A percentile compares a stretch with the other conserved stretches of the same genome.
phyloP scores from a whole-genome alignment of 75 land plant species.

The Cupressus sempervirens region DNA sequence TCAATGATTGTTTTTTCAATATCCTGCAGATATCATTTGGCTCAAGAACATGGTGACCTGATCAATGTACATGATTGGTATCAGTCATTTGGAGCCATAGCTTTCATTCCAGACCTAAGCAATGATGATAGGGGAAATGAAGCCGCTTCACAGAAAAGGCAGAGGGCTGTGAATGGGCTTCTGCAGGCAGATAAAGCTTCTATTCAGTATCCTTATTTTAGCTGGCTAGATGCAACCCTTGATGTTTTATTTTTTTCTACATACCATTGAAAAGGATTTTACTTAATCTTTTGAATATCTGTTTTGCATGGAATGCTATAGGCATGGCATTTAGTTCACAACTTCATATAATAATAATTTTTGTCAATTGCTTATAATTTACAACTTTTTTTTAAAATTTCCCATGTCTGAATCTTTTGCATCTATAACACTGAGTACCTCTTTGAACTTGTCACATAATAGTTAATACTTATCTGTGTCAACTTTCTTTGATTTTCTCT shows the following conservation, averaged over 20 bases:
- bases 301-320: background rate
- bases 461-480: no score
- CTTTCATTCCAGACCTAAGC: slow-evolving; percentile 12
- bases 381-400: no score
- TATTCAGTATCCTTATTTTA: slow-evolving; percentile 70
- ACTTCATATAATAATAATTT: no score
- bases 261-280: background rate
- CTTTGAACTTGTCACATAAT: no score
- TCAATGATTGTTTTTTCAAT: background rate
- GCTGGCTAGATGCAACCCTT: background rate
- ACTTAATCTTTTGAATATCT: background rate
- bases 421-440: no score
- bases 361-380: no score
- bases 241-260: background rate
- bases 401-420: no score
- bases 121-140: slow-evolving; percentile 17
- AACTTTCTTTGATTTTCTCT: no score
- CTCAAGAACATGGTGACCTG: slow-evolving; percentile 85
- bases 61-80: slow-evolving; percentile 92
- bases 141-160: slow-evolving; percentile 34
- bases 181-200: slow-evolving; percentile 34
- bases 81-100: slow-evolving; percentile 60
- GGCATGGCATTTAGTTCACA: background rate
- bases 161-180: slow-evolving; percentile 16
- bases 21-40: slow-evolving; percentile 52